These are phyloP conservation scores for Colletotrichum echinochloae DNA, from an alignment of 2,329 filamentous ascomycete species.

Conservation along the genomic window DNA sequence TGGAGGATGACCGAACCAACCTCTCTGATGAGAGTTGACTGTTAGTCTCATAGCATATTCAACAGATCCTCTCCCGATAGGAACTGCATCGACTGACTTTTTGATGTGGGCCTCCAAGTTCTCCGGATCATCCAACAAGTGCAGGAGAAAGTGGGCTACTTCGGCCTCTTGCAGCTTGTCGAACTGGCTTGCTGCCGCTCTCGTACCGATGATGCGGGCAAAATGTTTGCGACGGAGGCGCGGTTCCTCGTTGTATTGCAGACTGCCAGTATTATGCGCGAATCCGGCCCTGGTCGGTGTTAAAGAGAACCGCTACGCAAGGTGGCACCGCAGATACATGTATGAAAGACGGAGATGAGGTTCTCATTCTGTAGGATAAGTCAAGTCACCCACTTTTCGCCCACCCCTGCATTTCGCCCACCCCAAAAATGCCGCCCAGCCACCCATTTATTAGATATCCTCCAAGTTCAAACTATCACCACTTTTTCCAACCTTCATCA, in stretches of 20 bases:
- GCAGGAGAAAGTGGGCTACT: not conserved
- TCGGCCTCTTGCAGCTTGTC: not conserved
- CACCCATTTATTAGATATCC: too few relatives aligned
- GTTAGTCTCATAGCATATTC: not conserved
- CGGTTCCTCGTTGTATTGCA: not conserved
- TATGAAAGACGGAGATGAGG: fast-evolving
- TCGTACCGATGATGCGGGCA: not conserved
- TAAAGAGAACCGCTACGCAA: not conserved
- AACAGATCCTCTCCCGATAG: fast-evolving
- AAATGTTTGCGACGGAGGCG: not conserved
- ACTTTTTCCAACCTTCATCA: too few relatives aligned
- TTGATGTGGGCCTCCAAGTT: not conserved
- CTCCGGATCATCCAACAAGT: not conserved
- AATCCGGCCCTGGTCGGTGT: not conserved
- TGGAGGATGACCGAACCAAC: constrained; percentile 15
- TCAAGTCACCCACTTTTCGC: too few relatives aligned
- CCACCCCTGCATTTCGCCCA: too few relatives aligned
- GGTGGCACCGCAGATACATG: too few relatives aligned
- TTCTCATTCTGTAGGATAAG: not conserved
- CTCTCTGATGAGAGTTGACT: not conserved
- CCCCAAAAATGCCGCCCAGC: too few relatives aligned
- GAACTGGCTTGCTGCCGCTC: not conserved
- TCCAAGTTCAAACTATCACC: too few relatives aligned
- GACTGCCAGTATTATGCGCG: not conserved
- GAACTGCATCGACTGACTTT: not conserved